Conservation (phyloP, 148 eudicot genomes). For the Rhododendron mucronatum region DNA sequence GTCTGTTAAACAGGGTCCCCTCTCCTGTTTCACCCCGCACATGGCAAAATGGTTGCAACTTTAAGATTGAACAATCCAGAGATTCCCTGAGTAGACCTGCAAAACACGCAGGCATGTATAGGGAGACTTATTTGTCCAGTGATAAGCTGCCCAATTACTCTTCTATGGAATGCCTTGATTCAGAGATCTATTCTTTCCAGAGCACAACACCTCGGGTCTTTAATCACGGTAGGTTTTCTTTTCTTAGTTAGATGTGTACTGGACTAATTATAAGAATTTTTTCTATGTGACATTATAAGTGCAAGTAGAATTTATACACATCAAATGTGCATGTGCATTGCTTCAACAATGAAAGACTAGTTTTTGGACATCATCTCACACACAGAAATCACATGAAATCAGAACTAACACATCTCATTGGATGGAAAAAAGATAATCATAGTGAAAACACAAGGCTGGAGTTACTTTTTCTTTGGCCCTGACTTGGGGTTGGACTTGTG, state of each 20-base stretch:
- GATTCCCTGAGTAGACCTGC: background rate
- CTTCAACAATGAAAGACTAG: background rate
- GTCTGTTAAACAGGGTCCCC: conserved; percentile 3
- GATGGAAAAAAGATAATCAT: background rate
- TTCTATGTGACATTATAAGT: background rate
- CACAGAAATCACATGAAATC: background rate
- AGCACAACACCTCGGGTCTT: background rate
- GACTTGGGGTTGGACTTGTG: background rate
- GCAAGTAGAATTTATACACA: background rate
- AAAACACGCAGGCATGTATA: background rate
- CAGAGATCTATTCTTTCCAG: conserved; percentile 12
- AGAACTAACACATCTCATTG: background rate
- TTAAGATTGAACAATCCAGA: conserved; percentile 6
- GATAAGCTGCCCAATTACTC: conserved; percentile 9
- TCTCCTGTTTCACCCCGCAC: background rate
- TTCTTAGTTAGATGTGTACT: background rate
- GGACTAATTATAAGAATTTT: background rate
- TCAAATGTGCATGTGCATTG: background rate
- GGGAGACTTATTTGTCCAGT: conserved; percentile 1
- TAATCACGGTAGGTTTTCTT: conserved; percentile 12
- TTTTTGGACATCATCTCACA: background rate
- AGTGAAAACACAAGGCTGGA: background rate
- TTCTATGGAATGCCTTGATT: background rate
- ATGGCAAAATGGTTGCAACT: conserved; percentile 10
- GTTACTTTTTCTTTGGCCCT: background rate